Evolutionary conservation across 1,284 basidiomycete species (phyloP), one percentile per base, ranked within the genome.

Genomic region (Marasmius oreades): DNA sequence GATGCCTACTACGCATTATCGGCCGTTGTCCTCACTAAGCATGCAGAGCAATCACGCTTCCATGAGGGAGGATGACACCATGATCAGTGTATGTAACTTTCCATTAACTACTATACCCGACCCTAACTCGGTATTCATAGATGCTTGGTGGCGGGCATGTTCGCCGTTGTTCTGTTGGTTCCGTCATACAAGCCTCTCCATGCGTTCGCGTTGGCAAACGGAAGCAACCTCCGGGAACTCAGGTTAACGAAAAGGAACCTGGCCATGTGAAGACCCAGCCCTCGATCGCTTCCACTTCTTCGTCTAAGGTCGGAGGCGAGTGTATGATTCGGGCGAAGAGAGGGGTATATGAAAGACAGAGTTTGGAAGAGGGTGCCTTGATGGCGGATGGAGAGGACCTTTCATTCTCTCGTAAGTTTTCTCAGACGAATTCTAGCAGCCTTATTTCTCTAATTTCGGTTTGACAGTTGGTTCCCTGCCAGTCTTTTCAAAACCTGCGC

Each of bases 71-170:
- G 86, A 90, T 60, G 88, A 91, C 59, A 91, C 88, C 0, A 88
- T 91, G 88, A 85, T 91, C 54, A 82, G 80, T 48, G 88, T 89
- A 69, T 65, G 85, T 72, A 20, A 24, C 34, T 34, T 18, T 52
- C 44, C 8, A 16, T 46, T 7, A 7, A 18, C 44, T 26, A 36
- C 26, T 22, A 24, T 51, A 33, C 58, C 61, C 45, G 34, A 10
- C 14, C 28, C 52, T 63, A n/a, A 64, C 36, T n/a, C 33, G 45
- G 20, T 31, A 52, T 48, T 1, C 60, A 31, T 31, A 90, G 86
- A 90, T 91, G 88, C 72, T 91, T 34, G 88, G 85, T 48, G 88
- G 86, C 55, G 87, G 84, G 2, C 85, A 83, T 55, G 81, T 89
- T 58, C 83, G 86, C 34, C 81, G 88, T 34, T 73, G 77, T 5